Percentiles rank a stretch among this genome's conserved stretches.
phyloP scores from a whole-genome alignment of 2,329 filamentous ascomycete genomes.

The Penicillium sp. region DNA sequence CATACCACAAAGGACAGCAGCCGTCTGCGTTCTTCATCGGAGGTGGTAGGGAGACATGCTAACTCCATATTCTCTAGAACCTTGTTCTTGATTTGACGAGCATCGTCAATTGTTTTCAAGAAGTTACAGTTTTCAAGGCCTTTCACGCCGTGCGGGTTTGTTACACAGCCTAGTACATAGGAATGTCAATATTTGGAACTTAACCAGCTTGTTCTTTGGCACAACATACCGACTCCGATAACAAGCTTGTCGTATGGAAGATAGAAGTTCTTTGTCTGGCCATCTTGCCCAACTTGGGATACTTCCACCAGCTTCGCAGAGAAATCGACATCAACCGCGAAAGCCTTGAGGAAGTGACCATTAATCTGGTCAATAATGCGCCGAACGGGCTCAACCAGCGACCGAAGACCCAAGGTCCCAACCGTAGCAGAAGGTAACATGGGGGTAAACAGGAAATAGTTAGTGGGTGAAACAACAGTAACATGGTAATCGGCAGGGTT shows the following conservation, averaged over 20 bases:
- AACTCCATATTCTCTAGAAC: slow-evolving; percentile 86
- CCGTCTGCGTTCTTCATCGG: slow-evolving; percentile 80
- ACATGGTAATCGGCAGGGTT: slow-evolving; percentile 92
- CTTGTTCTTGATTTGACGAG: slow-evolving; percentile 80
- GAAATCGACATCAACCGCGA: slow-evolving; percentile 86
- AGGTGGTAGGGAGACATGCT: slow-evolving; percentile 87
- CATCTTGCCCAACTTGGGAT: slow-evolving; percentile 66
- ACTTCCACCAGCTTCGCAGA: slow-evolving; percentile 87
- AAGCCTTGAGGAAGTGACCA: slow-evolving; percentile 87
- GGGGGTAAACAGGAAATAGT: slow-evolving; percentile 97
- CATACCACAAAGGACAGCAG: slow-evolving; percentile 94
- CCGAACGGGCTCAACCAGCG: slow-evolving; percentile 87
- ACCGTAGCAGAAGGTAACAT: slow-evolving; percentile 98
- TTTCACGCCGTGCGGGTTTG: slow-evolving; percentile 93
- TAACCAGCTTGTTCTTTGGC: not conserved
- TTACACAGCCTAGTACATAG: slow-evolving; percentile 62
- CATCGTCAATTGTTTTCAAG: slow-evolving; percentile 92
- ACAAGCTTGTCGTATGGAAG: slow-evolving; percentile 97
- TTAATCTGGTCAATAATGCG: slow-evolving; percentile 73
- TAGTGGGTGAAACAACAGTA: slow-evolving; percentile 88
- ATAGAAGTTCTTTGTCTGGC: slow-evolving; percentile 80
- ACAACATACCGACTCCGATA: slow-evolving; percentile 67
- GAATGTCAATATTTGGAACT: slow-evolving; percentile 6
- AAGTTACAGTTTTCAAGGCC: slow-evolving; percentile 92
- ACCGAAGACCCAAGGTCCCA: slow-evolving; percentile 86